Conservation (phyloP, 495 filamentous ascomycete species). For the Podospora conica region DNA sequence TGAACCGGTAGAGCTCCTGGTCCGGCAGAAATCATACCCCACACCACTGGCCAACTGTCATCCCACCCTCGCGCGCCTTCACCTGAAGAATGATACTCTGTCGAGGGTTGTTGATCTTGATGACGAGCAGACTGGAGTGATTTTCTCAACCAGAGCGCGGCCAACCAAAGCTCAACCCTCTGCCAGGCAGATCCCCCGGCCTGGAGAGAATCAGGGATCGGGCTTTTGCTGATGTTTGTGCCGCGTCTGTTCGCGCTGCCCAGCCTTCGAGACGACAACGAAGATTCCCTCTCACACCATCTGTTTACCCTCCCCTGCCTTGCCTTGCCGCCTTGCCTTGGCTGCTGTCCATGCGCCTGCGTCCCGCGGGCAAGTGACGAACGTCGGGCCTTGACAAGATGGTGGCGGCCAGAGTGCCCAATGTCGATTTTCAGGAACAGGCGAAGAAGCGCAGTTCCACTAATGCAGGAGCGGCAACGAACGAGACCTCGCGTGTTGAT, state of each 20-base stretch:
- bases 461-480: constrained; percentile 27
- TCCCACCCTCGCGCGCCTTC: neutral
- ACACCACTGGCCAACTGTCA: neutral
- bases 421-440: constrained; percentile 25
- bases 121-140: neutral
- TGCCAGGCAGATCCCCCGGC: neutral
- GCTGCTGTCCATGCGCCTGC: constrained; percentile 8
- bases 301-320: neutral
- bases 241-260: constrained; percentile 2
- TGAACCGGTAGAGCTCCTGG: neutral
- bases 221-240: neutral
- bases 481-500: neutral
- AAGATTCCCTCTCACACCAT: neutral
- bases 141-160: neutral
- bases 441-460: constrained; percentile 7
- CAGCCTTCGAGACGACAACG: neutral
- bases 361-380: neutral
- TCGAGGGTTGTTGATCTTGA: neutral
- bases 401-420: neutral
- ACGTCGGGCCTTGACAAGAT: neutral
- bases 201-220: neutral
- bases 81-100: neutral
- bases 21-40: neutral
- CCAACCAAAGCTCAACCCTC: neutral
- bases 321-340: neutral